Percentiles rank a stretch among this genome's conserved stretches.
Conservation (phyloP, 768 basidiomycete species). For the Myochromella boudieri region DNA sequence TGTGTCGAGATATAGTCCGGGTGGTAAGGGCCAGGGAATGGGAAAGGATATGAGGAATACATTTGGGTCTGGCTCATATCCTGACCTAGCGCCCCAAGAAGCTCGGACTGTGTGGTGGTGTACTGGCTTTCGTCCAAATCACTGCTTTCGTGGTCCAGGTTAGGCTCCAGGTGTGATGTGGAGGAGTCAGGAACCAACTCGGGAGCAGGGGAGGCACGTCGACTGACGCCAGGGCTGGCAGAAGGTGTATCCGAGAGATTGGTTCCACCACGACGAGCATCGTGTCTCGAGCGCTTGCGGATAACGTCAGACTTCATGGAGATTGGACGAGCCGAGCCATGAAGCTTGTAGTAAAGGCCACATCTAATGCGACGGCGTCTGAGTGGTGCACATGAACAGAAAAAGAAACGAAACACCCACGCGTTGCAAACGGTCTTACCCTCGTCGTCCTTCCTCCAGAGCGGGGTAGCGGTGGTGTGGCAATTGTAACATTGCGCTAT, state of each 20-base stretch:
- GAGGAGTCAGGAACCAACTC: constrained; percentile 73
- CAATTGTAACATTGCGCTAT: constrained; percentile 89
- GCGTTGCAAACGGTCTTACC: constrained; percentile 91
- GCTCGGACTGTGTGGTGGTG: constrained; percentile 48
- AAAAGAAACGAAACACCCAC: constrained; percentile 47
- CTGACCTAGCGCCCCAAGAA: constrained; percentile 43
- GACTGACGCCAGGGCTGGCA: constrained; percentile 71
- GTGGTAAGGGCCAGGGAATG: constrained; percentile 73
- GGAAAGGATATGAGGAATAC: constrained; percentile 34
- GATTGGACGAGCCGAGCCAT: constrained; percentile 82
- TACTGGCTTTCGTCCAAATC: constrained; percentile 45
- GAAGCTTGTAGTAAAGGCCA: constrained; percentile 82
- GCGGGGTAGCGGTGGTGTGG: constrained; percentile 84
- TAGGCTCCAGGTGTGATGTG: constrained; percentile 53
- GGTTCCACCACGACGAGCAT: constrained; percentile 60
- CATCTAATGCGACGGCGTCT: constrained; percentile 45
- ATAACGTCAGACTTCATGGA: constrained; percentile 93
- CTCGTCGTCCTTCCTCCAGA: constrained; percentile 91
- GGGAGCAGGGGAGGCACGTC: constrained; percentile 71
- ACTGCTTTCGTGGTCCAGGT: constrained; percentile 49
- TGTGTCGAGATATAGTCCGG: too few species aligned
- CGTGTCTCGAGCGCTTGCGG: constrained; percentile 82
- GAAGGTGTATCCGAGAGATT: constrained; percentile 68
- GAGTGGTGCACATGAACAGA: constrained; percentile 6
- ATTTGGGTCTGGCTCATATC: constrained; percentile 24